A percentile compares a stretch with the other conserved stretches of the same genome.
Evolutionary conservation across 2,329 filamentous ascomycete species (phyloP).

Genomic region (Ilyonectria sp.): DNA sequence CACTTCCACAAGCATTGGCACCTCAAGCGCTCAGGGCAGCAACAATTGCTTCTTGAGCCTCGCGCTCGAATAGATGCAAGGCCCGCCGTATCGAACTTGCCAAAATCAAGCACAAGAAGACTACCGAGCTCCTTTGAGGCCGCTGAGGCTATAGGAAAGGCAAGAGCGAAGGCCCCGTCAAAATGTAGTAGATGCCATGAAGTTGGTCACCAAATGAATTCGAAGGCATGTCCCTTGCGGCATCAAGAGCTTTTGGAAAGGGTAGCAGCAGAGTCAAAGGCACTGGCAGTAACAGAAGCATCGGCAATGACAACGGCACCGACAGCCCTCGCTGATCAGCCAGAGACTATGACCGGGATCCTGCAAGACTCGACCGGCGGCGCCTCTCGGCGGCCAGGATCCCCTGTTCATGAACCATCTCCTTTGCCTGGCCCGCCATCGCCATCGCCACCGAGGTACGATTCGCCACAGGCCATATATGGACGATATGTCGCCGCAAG

Average conservation of each 20-base stretch:
- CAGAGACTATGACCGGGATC: slow-evolving; percentile 1
- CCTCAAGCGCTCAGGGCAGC: no score
- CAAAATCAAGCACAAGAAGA: slow-evolving; percentile 16
- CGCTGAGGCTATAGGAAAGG: no score
- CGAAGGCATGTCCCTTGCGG: no score
- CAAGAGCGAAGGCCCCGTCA: no score
- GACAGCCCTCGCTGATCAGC: not conserved
- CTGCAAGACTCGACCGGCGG: slow-evolving; percentile 1
- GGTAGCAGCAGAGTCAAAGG: no score
- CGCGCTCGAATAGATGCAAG: no score
- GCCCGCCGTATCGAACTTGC: not conserved
- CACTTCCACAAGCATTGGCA: not conserved
- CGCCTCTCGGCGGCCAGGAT: slow-evolving; percentile 4
- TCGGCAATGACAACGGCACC: no score
- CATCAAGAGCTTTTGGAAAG: no score
- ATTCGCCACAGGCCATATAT: slow-evolving; percentile 3
- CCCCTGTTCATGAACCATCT: slow-evolving; percentile 9
- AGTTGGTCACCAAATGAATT: no score
- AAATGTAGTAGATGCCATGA: no score
- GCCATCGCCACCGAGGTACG: slow-evolving; percentile 7
- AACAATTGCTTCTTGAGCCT: not conserved
- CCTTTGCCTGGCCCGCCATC: slow-evolving; percentile 8
- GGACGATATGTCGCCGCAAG: not conserved
- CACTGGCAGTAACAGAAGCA: no score
- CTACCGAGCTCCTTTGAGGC: no score